Evolutionary conservation across 2,329 filamentous ascomycete species (phyloP).

Genomic region (Raffaelea albimanens): DNA sequence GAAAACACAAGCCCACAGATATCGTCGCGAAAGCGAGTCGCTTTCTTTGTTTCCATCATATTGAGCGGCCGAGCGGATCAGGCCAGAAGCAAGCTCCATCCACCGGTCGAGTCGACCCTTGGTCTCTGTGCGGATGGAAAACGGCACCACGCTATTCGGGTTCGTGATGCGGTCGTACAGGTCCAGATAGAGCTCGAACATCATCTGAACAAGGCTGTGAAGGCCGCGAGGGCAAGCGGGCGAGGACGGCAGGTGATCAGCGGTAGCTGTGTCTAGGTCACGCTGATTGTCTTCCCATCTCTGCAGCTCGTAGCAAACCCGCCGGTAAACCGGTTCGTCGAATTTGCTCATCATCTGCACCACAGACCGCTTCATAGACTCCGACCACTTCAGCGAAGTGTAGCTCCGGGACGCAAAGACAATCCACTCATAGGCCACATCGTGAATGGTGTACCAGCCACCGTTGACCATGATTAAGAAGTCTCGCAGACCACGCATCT

Average conservation of each 20-base stretch:
- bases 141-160: slow-evolving; percentile 44
- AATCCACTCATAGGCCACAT: slow-evolving; percentile 52
- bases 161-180: slow-evolving; percentile 50
- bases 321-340: slow-evolving; percentile 42
- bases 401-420: slow-evolving; percentile 41
- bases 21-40: slow-evolving; percentile 37
- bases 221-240: slow-evolving; percentile 20
- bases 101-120: slow-evolving; percentile 41
- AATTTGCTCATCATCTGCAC: slow-evolving; percentile 46
- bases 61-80: slow-evolving; percentile 21
- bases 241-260: neutral
- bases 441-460: slow-evolving; percentile 43
- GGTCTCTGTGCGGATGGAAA: slow-evolving; percentile 36
- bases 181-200: slow-evolving; percentile 54
- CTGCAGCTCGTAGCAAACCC: slow-evolving; percentile 30
- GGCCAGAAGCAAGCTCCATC: slow-evolving; percentile 38
- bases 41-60: slow-evolving; percentile 10
- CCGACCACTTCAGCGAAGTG: slow-evolving; percentile 45
- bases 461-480: slow-evolving; percentile 42
- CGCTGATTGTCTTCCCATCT: slow-evolving; percentile 4
- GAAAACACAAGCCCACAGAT: slow-evolving; percentile 48
- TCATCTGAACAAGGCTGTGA: slow-evolving; percentile 42
- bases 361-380: slow-evolving; percentile 44
- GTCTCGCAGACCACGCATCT: slow-evolving; percentile 37
- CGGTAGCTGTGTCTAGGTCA: neutral